Conservation (phyloP, 306 rosid genomes). For the Begonia peltatifolia region DNA sequence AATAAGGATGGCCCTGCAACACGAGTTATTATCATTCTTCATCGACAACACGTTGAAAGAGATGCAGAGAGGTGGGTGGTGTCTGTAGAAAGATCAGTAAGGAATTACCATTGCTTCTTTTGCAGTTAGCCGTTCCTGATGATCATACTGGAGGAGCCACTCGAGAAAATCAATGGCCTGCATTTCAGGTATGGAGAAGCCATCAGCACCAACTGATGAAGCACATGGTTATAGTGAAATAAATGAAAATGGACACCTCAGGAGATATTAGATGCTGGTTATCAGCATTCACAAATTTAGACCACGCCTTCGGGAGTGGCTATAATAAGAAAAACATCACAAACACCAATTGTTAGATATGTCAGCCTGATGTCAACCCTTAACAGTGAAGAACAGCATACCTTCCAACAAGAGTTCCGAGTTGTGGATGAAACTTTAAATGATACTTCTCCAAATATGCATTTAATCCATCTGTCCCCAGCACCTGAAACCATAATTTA, state of each 20-base stretch:
- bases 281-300: conserved; percentile 72
- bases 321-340: neutral
- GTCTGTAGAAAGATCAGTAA: too few relatives aligned
- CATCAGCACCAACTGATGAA: neutral
- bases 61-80: too few relatives aligned
- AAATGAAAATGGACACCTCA: conserved; percentile 35
- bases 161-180: conserved; percentile 96
- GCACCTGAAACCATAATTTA: conserved; percentile 9
- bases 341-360: too few relatives aligned
- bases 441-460: conserved; percentile 23
- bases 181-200: neutral
- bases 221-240: neutral
- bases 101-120: conserved; percentile 77
- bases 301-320: conserved; percentile 97
- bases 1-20: conserved; percentile 72
- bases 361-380: too few relatives aligned
- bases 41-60: neutral
- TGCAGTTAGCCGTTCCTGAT: conserved; percentile 82
- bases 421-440: conserved; percentile 24
- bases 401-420: conserved; percentile 24
- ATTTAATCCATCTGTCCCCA: conserved; percentile 24
- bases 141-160: conserved; percentile 82
- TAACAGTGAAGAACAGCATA: too few relatives aligned
- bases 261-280: conserved; percentile 89
- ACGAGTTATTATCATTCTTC: neutral